Base-by-base conservation (phyloP, 192 early-diverging fungal species). In the Coemansia sp. region DNA sequence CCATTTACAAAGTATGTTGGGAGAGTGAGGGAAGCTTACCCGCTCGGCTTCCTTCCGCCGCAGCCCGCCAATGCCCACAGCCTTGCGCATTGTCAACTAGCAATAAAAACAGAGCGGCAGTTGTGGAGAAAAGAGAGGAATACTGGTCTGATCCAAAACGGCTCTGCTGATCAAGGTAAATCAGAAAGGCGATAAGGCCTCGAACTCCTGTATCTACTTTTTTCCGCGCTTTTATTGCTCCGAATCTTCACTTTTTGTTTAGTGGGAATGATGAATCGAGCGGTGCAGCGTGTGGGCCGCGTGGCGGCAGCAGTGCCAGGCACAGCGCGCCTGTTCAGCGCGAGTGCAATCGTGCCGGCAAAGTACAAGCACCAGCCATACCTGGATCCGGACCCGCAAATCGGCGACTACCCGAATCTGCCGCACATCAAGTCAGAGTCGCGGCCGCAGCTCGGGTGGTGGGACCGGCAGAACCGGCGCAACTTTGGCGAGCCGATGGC, bases 381-480 rank as follows among this genome's bases (percentile, higher is more conserved):
- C 32, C 28, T 63, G 19, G 77, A 79, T 46, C 77, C 77, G 8
- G 85, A 90, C 35, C 84, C 87, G 22, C 87, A 87, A 67, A 87
- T 87, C 47, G 87, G 87, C 36, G 81, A 84, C 36, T 89, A 89
- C 50, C 87, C 87, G 50, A 87, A 87, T 61, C 50, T 89, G 66
- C 85, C 85, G 28, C 82, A 81, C 34, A 54, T 68, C 64, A 84
- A 78, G 57, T 60, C 79, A 23, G 82, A 89, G 60, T 70, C 67
- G 28, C 80, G 85, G 60, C 77, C 81, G 50, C 82, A 79, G 36
- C 74, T 59, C 41, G 87, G 85, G 35, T 89, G 83, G 81, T 79
- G 76, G 80, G 84, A 89, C 72, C 66, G 73, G 50, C 87, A 89
- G 75, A 85, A 84, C 61, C 78, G 84, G 46, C 79, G 87, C 45